These are phyloP conservation scores for Boletellus dicymbophilus DNA, from an alignment of 1,284 basidiomycete species.

Conservation along the genomic window DNA sequence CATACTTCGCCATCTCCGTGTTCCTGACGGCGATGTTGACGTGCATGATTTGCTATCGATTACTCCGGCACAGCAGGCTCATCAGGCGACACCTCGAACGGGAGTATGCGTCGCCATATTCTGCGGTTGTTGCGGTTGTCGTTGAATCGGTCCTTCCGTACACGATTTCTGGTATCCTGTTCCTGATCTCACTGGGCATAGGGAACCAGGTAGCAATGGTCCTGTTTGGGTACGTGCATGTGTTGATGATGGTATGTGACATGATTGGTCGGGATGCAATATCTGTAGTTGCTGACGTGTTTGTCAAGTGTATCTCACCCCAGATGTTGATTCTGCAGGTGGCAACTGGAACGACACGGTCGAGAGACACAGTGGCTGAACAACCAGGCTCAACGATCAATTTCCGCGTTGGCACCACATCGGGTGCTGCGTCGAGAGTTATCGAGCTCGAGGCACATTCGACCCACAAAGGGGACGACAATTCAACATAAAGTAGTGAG, in stretches of 20 bases:
- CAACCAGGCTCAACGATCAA: background rate
- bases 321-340: constrained; percentile 23
- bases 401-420: background rate
- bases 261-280: background rate
- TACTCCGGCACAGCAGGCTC: background rate
- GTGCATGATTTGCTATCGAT: constrained; percentile 16
- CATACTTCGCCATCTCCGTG: constrained; percentile 10
- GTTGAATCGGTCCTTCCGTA: constrained; percentile 20
- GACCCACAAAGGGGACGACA: no score
- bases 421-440: no score
- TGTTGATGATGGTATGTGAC: constrained; percentile 7
- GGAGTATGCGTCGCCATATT: constrained; percentile 4
- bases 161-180: constrained; percentile 15
- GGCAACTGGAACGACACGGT: constrained; percentile 4
- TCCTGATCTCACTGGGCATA: constrained; percentile 5
- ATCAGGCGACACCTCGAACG: background rate
- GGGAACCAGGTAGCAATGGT: constrained; percentile 1
- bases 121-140: constrained; percentile 3
- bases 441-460: background rate
- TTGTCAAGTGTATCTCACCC: constrained; percentile 14
- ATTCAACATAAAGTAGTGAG: no score
- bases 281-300: background rate
- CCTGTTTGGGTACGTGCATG: constrained; percentile 10
- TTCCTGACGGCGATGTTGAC: constrained; percentile 7
- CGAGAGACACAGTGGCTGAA: background rate